phyloP scores from a whole-genome alignment of 345 rosid species.

The Clausena lansium region DNA sequence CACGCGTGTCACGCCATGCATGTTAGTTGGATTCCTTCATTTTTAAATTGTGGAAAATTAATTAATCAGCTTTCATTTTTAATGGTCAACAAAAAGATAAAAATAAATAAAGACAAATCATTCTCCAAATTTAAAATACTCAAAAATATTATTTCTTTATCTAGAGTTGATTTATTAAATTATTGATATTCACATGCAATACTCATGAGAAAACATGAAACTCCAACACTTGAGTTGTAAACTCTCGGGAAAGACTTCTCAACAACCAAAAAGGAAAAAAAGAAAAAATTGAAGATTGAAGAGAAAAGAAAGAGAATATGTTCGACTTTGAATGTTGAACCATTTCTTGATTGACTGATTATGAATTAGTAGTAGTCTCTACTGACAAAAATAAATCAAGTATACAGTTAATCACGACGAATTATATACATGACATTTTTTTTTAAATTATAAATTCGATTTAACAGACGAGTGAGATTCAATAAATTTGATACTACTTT shows the following conservation, averaged over 20 bases:
- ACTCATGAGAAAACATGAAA: not conserved
- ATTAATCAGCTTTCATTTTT: no score
- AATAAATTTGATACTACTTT: not conserved
- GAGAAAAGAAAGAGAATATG: not conserved
- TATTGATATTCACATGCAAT: not conserved
- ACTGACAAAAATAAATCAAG: no score
- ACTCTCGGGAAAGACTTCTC: not conserved
- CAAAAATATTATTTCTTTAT: no score
- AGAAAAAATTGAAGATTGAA: no score
- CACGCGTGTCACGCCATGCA: not conserved
- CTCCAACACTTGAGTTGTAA: not conserved
- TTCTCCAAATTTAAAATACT: no score
- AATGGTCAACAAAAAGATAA: not conserved
- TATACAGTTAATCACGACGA: not conserved
- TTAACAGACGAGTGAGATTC: no score
- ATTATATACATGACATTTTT: no score
- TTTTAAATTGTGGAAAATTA: no score
- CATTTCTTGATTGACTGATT: not conserved
- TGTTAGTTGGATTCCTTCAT: not conserved
- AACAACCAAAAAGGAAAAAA: not conserved
- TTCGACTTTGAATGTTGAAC: not conserved
- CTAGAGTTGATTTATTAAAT: no score
- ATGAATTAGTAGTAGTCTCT: not conserved
- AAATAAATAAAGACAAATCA: no score
- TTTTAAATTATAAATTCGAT: no score